Conservation (phyloP, 306 rosid species). For the Fragaria iinumae region DNA sequence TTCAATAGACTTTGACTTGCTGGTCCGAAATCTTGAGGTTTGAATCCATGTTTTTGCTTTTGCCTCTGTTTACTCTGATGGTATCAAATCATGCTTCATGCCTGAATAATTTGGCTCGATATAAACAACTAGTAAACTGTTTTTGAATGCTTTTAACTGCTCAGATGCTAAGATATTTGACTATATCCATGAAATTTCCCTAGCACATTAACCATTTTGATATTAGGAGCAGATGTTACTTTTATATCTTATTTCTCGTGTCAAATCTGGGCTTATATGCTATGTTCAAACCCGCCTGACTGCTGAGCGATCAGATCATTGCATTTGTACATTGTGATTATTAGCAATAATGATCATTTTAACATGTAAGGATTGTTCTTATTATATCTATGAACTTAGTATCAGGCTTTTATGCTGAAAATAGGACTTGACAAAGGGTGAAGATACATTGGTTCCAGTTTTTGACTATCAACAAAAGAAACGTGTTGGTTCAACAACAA, state of each 20-base stretch:
- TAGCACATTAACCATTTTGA: background rate
- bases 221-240: background rate
- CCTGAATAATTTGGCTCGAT: slow-evolving; percentile 14
- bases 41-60: slow-evolving; percentile 34
- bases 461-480: slow-evolving; percentile 91
- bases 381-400: slow-evolving; percentile 19
- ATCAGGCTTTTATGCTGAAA: slow-evolving; percentile 29
- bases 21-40: slow-evolving; percentile 93
- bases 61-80: background rate
- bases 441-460: slow-evolving; percentile 69
- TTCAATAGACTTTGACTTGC: slow-evolving; percentile 70
- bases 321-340: background rate
- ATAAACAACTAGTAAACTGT: slow-evolving; percentile 1
- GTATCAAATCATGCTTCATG: slow-evolving; percentile 14
- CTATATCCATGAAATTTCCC: background rate
- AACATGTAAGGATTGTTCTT: background rate
- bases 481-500: slow-evolving; percentile 60
- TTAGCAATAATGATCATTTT: background rate
- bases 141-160: slow-evolving; percentile 6
- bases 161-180: background rate
- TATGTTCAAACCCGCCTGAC: background rate
- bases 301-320: background rate
- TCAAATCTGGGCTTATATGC: background rate
- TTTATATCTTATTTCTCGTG: background rate
- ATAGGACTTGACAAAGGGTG: slow-evolving; percentile 87